Evolutionary conservation across 176 grass and related monocot genomes (phyloP), one percentile per base, ranked within the genome.

Genomic region (Carex littledalei): DNA sequence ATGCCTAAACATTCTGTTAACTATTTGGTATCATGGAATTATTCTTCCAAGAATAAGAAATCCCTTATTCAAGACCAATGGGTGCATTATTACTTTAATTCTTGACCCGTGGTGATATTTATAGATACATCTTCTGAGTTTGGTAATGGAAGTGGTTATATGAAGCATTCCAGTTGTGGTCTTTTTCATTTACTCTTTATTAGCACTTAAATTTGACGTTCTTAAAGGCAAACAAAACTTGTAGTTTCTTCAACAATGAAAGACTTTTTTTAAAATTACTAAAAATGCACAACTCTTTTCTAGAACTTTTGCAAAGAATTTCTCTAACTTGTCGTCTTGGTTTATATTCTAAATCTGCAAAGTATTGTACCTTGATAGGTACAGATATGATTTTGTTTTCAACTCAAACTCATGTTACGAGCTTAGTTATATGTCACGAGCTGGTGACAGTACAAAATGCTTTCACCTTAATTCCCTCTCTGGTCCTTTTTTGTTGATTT

Each of bases 401-500:
- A 63, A 63, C 8, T 77, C 2, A 35, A 32, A 57, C 16, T 62
- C 76, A 18, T 16, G n/a, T 16, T 45, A 20, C 7, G 6, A 47
- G 35, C 8, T 49, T 49, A 21, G 35, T 73, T 45, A 8, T 45
- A 45, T 45, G 43, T 45, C 8, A 39, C 37, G 43, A 45, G 4
- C 7, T 45, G 43, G 43, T 47, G 18, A 41, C 79, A 10, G 12
- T 63, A 59, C 17, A 43, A 21, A 64, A 24, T 63, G 37, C 16
- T 64, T 39, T 63, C 16, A 32, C 55, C 34, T 41, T 39, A 21
- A 79, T 79, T 79, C 31, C 52, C 15, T 63, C 58, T 13, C 58
- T 43, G 63, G 17, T 41, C 57, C 57, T 81, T 17, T 21, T 21
- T 81, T 41, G 79, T 81, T 81, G 8, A 81, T 81, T 63, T 63